Percentiles rank a stretch among this genome's conserved stretches.
phyloP scores from a whole-genome alignment of 2,329 filamentous ascomycete genomes.

The Fusarium subtropicale region DNA sequence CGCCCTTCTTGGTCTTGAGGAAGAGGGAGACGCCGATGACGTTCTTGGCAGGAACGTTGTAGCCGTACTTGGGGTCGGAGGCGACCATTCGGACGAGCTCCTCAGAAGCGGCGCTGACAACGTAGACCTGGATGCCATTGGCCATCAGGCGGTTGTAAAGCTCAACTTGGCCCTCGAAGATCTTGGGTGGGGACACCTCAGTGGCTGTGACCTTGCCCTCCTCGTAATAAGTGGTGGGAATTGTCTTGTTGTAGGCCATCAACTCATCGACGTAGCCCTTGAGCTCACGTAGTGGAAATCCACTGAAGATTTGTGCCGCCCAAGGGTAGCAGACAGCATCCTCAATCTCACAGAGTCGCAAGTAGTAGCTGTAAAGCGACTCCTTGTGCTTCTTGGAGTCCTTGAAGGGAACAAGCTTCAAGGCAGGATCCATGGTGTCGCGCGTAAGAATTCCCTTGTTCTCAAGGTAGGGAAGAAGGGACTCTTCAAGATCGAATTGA shows the following conservation, averaged over 20 bases:
- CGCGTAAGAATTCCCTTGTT: conserved; percentile 56
- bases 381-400: conserved; percentile 55
- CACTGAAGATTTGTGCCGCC: conserved; percentile 56
- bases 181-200: conserved; percentile 51
- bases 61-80: conserved; percentile 58
- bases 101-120: conserved; percentile 57
- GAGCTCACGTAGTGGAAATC: conserved; percentile 57
- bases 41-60: conserved; percentile 58
- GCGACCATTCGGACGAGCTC: conserved; percentile 60
- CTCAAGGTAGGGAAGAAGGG: conserved; percentile 58
- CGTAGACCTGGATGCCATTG: conserved; percentile 59
- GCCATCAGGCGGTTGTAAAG: conserved; percentile 58
- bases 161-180: conserved; percentile 57
- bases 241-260: conserved; percentile 55
- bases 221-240: conserved; percentile 54
- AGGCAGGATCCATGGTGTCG: conserved; percentile 54
- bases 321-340: conserved; percentile 58
- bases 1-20: conserved; percentile 49
- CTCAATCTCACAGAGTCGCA: conserved; percentile 57
- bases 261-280: conserved; percentile 61
- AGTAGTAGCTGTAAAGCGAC: conserved; percentile 59
- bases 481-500: conserved; percentile 57
- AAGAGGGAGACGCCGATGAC: conserved; percentile 58
- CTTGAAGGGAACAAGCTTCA: conserved; percentile 57
- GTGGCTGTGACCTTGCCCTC: conserved; percentile 47